These are phyloP conservation scores for Neonectria hederae DNA, from an alignment of 2,329 filamentous ascomycete species.

Conservation along the genomic window DNA sequence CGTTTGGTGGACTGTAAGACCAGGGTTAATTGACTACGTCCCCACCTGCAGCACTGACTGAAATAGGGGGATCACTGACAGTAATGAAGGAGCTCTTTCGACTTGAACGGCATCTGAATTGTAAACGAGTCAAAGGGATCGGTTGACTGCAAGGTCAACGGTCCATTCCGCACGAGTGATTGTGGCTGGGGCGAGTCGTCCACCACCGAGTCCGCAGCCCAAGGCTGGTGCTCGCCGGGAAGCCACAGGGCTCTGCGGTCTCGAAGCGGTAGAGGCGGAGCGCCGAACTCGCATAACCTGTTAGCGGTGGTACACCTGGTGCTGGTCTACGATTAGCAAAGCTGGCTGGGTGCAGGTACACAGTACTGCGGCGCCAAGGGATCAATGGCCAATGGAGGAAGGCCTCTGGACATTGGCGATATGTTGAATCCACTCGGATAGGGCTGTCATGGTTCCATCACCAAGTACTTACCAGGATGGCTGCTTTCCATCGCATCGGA, in stretches of 20 bases:
- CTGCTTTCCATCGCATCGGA: conserved; percentile 22
- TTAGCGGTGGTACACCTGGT: conserved; percentile 24
- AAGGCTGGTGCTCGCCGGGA: conserved; percentile 38
- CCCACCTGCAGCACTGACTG: not conserved
- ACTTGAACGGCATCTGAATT: conserved; percentile 37
- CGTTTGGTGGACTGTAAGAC: conserved; percentile 28
- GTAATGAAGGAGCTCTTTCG: conserved; percentile 37
- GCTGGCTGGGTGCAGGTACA: no score
- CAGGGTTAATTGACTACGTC: not conserved
- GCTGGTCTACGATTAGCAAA: conserved; percentile 19
- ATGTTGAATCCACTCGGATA: not conserved
- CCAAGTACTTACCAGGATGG: conserved; percentile 35
- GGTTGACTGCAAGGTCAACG: conserved; percentile 12
- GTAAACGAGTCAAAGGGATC: conserved; percentile 35
- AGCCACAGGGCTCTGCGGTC: conserved; percentile 32
- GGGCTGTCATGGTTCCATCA: not conserved
- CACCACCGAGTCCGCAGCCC: conserved; percentile 15
- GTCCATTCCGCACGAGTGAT: not conserved
- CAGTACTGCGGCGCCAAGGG: not conserved
- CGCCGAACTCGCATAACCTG: conserved; percentile 30
- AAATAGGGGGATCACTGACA: conserved; percentile 21
- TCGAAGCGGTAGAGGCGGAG: conserved; percentile 32
- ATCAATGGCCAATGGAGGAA: not conserved
- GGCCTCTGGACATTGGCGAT: no score
- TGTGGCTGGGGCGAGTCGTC: not conserved